phyloP scores from a whole-genome alignment of 371 early-diverging fungal genomes.

The Blakeslea trispora region DNA sequence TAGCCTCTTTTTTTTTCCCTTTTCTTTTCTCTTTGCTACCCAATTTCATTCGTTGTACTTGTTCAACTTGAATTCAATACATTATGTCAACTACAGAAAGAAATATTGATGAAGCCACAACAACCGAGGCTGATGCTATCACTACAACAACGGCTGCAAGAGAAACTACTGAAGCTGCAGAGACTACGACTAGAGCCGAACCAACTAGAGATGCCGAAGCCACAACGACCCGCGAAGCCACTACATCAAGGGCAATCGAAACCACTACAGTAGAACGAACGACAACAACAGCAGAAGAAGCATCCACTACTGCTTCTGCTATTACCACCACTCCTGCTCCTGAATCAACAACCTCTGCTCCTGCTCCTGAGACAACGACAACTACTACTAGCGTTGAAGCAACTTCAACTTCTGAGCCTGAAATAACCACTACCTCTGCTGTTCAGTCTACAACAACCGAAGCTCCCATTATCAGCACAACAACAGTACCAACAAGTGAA shows the following conservation, averaged over 20 bases:
- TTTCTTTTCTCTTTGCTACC: background rate
- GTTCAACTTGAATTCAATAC: background rate
- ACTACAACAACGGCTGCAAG: background rate
- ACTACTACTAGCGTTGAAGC: background rate
- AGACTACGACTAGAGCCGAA: background rate
- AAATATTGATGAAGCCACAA: constrained; percentile 3
- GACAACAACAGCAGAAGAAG: constrained; percentile 3
- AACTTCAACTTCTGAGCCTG: constrained; percentile 2
- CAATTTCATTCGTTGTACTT: background rate
- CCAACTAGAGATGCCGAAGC: constrained; percentile 7
- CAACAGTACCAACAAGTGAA: background rate
- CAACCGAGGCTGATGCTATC: background rate
- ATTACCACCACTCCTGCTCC: background rate
- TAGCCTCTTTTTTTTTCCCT: constrained; percentile 10
- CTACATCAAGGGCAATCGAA: background rate
- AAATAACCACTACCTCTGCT: background rate
- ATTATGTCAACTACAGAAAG: constrained; percentile 13
- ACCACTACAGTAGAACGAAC: constrained; percentile 1
- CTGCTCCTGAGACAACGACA: constrained; percentile 7
- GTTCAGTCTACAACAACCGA: constrained; percentile 2
- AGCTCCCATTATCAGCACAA: constrained; percentile 1
- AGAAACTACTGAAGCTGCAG: constrained; percentile 6
- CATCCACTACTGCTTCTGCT: constrained; percentile 1
- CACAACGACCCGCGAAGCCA: too few relatives aligned
- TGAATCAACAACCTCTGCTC: background rate